Conservation (phyloP, 768 basidiomycete genomes). For the Cubamyces lactineus region DNA sequence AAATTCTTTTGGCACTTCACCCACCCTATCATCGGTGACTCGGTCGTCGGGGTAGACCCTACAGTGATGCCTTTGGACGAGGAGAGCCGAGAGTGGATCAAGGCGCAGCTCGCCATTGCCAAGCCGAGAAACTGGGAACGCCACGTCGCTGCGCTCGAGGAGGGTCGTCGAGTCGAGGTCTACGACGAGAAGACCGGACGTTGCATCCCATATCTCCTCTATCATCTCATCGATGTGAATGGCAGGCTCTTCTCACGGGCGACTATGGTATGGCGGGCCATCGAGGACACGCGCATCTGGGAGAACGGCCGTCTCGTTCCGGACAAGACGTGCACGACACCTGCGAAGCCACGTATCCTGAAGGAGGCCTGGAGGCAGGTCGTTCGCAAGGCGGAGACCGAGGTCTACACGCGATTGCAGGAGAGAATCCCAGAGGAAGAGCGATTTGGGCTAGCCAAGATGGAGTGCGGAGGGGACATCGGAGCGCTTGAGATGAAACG, state of each 20-base stretch:
- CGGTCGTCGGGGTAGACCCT: conserved; percentile 16
- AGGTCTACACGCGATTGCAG: conserved; percentile 5
- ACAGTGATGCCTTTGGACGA: not conserved
- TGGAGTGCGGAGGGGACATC: conserved; percentile 11
- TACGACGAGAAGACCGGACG: not conserved
- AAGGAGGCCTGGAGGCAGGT: conserved; percentile 26
- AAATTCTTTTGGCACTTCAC: conserved; percentile 21
- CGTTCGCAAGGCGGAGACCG: conserved; percentile 1
- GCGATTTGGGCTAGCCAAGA: not conserved
- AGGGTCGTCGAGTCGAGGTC: conserved; percentile 1
- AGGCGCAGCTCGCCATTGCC: not conserved
- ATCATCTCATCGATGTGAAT: conserved; percentile 8
- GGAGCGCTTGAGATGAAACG: not conserved
- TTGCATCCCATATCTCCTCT: not conserved
- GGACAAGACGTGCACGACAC: not conserved
- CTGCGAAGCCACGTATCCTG: conserved; percentile 3
- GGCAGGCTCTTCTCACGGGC: conserved; percentile 18
- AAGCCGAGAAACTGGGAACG: not conserved
- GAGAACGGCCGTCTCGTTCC: not conserved
- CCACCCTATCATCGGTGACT: conserved; percentile 4
- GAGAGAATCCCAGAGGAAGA: not conserved
- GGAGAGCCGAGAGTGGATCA: not conserved
- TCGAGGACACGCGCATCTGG: conserved; percentile 9
- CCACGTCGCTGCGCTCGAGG: not conserved
- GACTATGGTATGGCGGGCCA: conserved; percentile 16